Evolutionary conservation across 371 early-diverging fungal genomes (phyloP).

Genomic region (Mycotypha africana): DNA sequence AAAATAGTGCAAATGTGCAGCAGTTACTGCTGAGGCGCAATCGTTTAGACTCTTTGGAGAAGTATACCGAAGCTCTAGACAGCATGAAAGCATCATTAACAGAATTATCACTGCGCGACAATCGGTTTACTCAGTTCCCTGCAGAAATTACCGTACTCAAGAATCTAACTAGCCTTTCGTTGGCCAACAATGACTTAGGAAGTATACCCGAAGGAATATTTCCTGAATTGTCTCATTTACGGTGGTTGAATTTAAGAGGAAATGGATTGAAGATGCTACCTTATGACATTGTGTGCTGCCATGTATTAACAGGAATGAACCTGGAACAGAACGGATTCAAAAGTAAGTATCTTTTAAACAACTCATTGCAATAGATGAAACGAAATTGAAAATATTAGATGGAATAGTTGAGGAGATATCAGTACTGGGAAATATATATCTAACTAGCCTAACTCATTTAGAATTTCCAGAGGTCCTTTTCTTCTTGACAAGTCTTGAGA

Average conservation of each 20-base stretch:
- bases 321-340: slow-evolving; percentile 52
- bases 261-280: slow-evolving; percentile 37
- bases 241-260: slow-evolving; percentile 24
- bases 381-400: neutral
- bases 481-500: slow-evolving; percentile 20
- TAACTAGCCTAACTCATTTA: too few relatives aligned
- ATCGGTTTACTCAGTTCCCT: slow-evolving; percentile 39
- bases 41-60: too few relatives aligned
- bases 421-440: too few relatives aligned
- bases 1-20: too few relatives aligned
- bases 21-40: too few relatives aligned
- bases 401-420: too few relatives aligned
- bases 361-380: neutral
- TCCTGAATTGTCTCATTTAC: slow-evolving; percentile 10
- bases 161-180: slow-evolving; percentile 55
- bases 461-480: slow-evolving; percentile 46
- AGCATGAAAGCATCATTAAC: slow-evolving; percentile 3
- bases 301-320: slow-evolving; percentile 53
- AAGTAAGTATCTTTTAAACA: slow-evolving; percentile 5
- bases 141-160: slow-evolving; percentile 43
- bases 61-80: too few relatives aligned
- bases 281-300: slow-evolving; percentile 39
- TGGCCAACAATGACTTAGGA: slow-evolving; percentile 51
- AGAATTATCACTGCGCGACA: slow-evolving; percentile 41
- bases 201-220: slow-evolving; percentile 15